These are phyloP conservation scores for Aspergillus carbonarius DNA, from an alignment of 2,329 filamentous ascomycete genomes.

Conservation along the genomic window DNA sequence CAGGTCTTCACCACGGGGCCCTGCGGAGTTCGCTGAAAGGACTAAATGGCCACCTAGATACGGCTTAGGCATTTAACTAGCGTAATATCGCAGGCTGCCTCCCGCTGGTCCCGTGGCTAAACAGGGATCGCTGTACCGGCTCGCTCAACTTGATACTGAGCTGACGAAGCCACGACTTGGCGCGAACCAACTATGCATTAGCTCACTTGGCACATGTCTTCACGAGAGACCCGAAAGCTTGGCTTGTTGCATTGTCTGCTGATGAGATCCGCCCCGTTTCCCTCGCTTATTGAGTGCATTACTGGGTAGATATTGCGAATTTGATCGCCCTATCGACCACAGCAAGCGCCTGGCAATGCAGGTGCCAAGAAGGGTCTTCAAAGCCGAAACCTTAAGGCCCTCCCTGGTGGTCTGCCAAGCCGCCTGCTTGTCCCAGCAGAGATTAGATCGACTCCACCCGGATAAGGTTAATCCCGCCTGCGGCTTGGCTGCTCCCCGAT, in stretches of 20 bases:
- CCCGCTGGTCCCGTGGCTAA: not conserved
- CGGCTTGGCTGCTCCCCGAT: not conserved
- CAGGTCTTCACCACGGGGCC: not conserved
- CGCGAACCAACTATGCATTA: not conserved
- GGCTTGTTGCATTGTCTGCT: not conserved
- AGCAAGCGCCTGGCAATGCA: not conserved
- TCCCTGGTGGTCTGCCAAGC: not conserved
- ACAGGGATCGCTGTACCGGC: not conserved
- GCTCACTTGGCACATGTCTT: not conserved
- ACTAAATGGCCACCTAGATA: not conserved
- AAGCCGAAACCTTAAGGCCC: not conserved
- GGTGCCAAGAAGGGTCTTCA: not conserved
- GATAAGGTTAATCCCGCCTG: slow-evolving; percentile 5
- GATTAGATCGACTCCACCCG: not conserved
- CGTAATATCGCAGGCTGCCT: not conserved
- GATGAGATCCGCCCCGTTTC: not conserved
- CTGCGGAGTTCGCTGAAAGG: not conserved
- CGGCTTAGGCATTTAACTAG: not conserved
- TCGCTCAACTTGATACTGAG: not conserved
- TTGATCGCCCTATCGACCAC: not conserved
- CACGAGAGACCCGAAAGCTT: not conserved
- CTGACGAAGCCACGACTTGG: slow-evolving; percentile 1
- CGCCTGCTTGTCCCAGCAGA: not conserved
- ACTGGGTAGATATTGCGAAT: not conserved
- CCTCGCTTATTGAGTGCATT: not conserved